Percentiles rank a stretch among this genome's conserved stretches.
These are phyloP conservation scores for Aspergillus transmontanensis DNA, from an alignment of 2,329 filamentous ascomycete genomes.

Conservation along the genomic window DNA sequence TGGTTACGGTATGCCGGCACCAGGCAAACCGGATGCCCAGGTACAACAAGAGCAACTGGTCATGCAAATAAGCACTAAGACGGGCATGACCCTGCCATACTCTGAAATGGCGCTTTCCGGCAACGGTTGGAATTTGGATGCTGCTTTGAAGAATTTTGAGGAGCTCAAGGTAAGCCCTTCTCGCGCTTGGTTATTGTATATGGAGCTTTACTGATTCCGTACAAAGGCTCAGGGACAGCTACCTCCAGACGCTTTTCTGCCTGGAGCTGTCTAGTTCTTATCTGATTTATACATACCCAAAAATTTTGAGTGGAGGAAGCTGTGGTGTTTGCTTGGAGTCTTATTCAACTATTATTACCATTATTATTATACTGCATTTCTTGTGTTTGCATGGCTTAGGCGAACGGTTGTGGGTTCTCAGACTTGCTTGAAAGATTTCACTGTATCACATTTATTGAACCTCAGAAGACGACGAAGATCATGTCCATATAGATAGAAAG, in stretches of 20 bases:
- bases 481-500: conserved; percentile 24
- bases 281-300: conserved; percentile 1
- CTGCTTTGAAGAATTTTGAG: conserved; percentile 74
- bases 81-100: conserved; percentile 77
- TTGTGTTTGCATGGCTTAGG: conserved; percentile 36
- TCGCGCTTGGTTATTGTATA: not conserved
- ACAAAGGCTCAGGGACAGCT: conserved; percentile 43
- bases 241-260: conserved; percentile 53
- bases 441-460: conserved; percentile 20
- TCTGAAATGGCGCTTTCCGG: conserved; percentile 79
- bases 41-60: conserved; percentile 70
- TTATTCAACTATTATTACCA: conserved; percentile 4
- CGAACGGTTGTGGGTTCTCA: conserved; percentile 30
- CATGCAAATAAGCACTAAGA: conserved; percentile 71
- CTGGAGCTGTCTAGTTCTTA: conserved; percentile 21
- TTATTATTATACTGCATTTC: conserved; percentile 14
- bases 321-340: conserved; percentile 10
- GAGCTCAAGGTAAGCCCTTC: conserved; percentile 65
- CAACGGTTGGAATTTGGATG: conserved; percentile 77
- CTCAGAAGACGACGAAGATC: conserved; percentile 23
- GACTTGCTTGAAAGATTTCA: conserved; percentile 17
- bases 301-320: conserved; percentile 6
- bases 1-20: conserved; percentile 44
- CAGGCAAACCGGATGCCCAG: conserved; percentile 51
- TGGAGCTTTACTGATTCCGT: conserved; percentile 22